Percentiles rank a stretch among this genome's conserved stretches.
Conservation (phyloP, 371 early-diverging fungal species). For the Lichtheimia ornata region DNA sequence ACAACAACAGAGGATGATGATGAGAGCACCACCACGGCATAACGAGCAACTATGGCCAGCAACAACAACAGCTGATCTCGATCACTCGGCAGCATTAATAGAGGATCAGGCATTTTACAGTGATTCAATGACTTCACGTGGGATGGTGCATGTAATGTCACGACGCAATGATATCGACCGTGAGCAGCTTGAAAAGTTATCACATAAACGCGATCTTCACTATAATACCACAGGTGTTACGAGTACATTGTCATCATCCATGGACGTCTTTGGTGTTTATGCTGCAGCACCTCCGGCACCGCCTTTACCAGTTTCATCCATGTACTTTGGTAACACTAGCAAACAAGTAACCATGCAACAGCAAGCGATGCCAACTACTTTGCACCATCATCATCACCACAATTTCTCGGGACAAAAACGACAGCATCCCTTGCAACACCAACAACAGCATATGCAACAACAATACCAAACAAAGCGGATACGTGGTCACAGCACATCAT, state of each 20-base stretch:
- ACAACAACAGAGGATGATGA: neutral
- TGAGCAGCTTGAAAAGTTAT: constrained; percentile 21
- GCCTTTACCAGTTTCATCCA: neutral
- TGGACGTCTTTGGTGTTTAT: neutral
- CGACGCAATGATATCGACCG: constrained; percentile 21
- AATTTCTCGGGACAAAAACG: neutral
- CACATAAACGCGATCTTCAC: constrained; percentile 16
- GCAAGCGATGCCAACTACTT: neutral
- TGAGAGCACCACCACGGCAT: neutral
- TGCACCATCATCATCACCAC: neutral
- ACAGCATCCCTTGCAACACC: constrained; percentile 6
- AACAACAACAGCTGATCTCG: neutral
- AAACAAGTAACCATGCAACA: neutral
- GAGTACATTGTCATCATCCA: neutral
- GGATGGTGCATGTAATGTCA: constrained; percentile 2
- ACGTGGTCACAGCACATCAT: constrained; percentile 4
- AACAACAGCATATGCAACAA: constrained; percentile 10
- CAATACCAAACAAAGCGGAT: constrained; percentile 2
- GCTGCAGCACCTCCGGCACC: neutral
- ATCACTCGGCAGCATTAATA: neutral
- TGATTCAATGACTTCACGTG: neutral
- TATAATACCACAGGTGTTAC: neutral
- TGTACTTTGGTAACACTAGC: neutral
- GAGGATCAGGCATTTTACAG: constrained; percentile 5
- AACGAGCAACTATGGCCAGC: constrained; percentile 3